These are phyloP conservation scores for Wallacemonas sp. DNA, from an alignment of 208 protist species.

Conservation along the genomic window DNA sequence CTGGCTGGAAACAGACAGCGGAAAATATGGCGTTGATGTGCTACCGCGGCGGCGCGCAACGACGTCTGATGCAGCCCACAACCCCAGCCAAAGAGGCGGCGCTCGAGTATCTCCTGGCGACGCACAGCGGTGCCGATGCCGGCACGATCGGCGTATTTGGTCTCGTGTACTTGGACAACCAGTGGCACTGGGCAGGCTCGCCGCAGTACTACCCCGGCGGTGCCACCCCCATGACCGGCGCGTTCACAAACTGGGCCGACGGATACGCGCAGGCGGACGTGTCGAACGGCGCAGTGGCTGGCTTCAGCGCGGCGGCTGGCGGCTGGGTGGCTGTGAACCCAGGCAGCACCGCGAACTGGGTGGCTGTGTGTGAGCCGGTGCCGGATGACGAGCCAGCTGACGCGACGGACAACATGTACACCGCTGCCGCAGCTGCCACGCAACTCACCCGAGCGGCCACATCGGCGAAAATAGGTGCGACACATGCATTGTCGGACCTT, in stretches of 20 bases:
- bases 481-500: too few species aligned
- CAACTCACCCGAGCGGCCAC: neutral
- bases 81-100: neutral
- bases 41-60: neutral
- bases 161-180: neutral
- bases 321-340: constrained; percentile 1
- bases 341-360: neutral
- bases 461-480: neutral
- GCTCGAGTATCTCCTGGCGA: neutral
- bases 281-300: neutral
- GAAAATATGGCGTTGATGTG: neutral
- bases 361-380: constrained; percentile 4
- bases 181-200: neutral
- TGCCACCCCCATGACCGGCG: neutral
- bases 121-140: neutral
- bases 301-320: constrained; percentile 7
- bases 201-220: neutral
- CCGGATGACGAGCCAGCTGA: neutral
- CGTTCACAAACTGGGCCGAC: neutral
- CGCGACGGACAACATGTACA: neutral
- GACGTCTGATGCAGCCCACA: neutral
- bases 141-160: neutral
- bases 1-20: neutral
- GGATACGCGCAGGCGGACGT: neutral
- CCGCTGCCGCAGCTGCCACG: neutral